phyloP scores from a whole-genome alignment of 495 filamentous ascomycete genomes.

The Aspergillus carlsbadensis region DNA sequence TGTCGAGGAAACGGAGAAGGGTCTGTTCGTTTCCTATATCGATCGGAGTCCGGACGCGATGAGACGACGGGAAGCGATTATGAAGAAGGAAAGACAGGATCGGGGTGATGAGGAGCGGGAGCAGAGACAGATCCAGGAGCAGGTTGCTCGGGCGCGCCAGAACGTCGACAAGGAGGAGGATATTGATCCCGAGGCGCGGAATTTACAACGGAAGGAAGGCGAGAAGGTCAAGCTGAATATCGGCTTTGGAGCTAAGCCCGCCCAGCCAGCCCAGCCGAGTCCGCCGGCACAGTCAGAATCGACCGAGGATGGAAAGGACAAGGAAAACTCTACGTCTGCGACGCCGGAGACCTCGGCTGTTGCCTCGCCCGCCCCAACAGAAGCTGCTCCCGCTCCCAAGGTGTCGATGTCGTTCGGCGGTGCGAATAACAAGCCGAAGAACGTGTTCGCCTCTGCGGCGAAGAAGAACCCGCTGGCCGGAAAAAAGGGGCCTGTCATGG shows the following conservation, averaged over 20 bases:
- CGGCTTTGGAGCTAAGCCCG: constrained; percentile 46
- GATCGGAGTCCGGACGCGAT: constrained; percentile 86
- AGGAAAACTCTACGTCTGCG: constrained; percentile 9
- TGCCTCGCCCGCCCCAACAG: constrained; percentile 21
- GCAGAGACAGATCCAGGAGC: constrained; percentile 71
- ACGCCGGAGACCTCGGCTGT: constrained; percentile 21
- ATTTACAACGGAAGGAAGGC: constrained; percentile 68
- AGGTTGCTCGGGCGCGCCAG: constrained; percentile 71
- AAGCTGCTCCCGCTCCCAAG: constrained; percentile 38
- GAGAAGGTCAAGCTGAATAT: constrained; percentile 83
- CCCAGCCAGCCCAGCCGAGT: background rate
- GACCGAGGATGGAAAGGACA: constrained; percentile 15
- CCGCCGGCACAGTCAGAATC: constrained; percentile 18
- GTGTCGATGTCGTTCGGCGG: constrained; percentile 55
- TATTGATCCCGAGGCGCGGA: constrained; percentile 35
- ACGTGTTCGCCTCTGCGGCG: constrained; percentile 68
- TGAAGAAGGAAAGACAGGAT: constrained; percentile 80
- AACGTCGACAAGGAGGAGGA: constrained; percentile 41
- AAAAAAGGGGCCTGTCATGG: constrained; percentile 60
- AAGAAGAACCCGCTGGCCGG: constrained; percentile 65
- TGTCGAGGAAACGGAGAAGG: constrained; percentile 86
- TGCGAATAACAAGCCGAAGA: constrained; percentile 64
- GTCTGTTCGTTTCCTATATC: constrained; percentile 83
- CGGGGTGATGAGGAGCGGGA: constrained; percentile 89
- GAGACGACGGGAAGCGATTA: constrained; percentile 71